Evolutionary conservation across 108 stramenopile species (phyloP).

Genomic region (Phaeodactylum tricornutum): DNA sequence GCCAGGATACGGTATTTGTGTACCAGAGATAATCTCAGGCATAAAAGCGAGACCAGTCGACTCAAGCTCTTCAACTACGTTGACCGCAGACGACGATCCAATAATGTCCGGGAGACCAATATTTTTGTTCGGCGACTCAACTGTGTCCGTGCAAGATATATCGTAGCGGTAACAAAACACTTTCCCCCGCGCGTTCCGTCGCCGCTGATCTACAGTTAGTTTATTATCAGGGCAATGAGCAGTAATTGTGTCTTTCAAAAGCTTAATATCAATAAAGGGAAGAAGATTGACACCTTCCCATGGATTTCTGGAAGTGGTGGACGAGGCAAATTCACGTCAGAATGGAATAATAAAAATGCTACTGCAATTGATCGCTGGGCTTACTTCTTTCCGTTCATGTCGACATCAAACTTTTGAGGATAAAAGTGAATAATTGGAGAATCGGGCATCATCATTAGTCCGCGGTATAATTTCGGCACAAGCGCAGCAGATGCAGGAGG

Average conservation of each 20-base stretch:
- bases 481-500: constrained; percentile 82
- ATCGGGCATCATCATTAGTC: constrained; percentile 73
- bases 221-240: constrained; percentile 62
- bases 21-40: constrained; percentile 75
- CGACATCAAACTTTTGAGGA: constrained; percentile 87
- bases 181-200: constrained; percentile 67
- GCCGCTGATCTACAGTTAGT: constrained; percentile 69
- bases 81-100: constrained; percentile 64
- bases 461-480: constrained; percentile 80
- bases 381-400: constrained; percentile 96
- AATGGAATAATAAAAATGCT: neutral
- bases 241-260: constrained; percentile 66
- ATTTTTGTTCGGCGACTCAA: constrained; percentile 64
- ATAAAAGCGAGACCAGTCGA: constrained; percentile 54
- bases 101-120: constrained; percentile 79
- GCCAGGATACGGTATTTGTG: constrained; percentile 83
- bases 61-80: constrained; percentile 49
- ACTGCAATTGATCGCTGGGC: constrained; percentile 2
- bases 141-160: constrained; percentile 55
- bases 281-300: constrained; percentile 98
- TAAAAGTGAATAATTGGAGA: constrained; percentile 93
- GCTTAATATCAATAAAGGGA: constrained; percentile 92
- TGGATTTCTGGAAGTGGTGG: constrained; percentile 65
- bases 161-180: constrained; percentile 76
- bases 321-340: neutral